Evolutionary conservation across 2,329 filamentous ascomycete genomes (phyloP).

Genomic region (Fusarium foetens): DNA sequence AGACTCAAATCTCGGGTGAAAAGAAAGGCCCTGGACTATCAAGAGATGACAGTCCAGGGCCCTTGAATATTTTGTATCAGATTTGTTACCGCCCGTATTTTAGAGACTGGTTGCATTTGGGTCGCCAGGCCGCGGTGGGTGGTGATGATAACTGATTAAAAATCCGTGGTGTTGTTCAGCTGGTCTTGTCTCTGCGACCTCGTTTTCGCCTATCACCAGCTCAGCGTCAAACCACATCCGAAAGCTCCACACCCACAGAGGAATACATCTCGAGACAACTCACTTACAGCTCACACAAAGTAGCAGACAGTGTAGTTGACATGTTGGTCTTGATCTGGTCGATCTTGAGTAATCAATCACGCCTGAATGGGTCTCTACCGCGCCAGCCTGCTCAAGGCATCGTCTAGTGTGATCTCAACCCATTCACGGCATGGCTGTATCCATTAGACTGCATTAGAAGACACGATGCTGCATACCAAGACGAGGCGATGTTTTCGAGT

Average conservation of each 20-base stretch:
- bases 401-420: slow-evolving; percentile 31
- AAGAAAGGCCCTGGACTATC: neutral
- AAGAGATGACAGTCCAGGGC: slow-evolving; percentile 35
- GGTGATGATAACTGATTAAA: slow-evolving; percentile 7
- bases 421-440: slow-evolving; percentile 34
- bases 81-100: slow-evolving; percentile 29
- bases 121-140: slow-evolving; percentile 14
- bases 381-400: slow-evolving; percentile 36
- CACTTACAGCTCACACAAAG: slow-evolving; percentile 3
- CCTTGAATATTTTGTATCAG: slow-evolving; percentile 21
- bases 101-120: slow-evolving; percentile 14
- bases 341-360: slow-evolving; percentile 2
- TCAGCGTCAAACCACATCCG: slow-evolving; percentile 14
- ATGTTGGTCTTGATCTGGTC: slow-evolving; percentile 3
- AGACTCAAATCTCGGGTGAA: slow-evolving; percentile 9
- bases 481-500: slow-evolving; percentile 1
- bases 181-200: slow-evolving; percentile 23
- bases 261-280: neutral
- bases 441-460: slow-evolving; percentile 29
- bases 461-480: slow-evolving; percentile 14
- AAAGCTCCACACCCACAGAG: slow-evolving; percentile 19
- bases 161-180: slow-evolving; percentile 30
- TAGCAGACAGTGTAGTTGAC: slow-evolving; percentile 7
- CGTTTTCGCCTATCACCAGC: slow-evolving; percentile 24
- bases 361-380: slow-evolving; percentile 3